Evolutionary conservation across 1,139 yeast species (phyloP), one percentile per base, ranked within the genome.

Genomic region (Blastobotrys proliferans): DNA sequence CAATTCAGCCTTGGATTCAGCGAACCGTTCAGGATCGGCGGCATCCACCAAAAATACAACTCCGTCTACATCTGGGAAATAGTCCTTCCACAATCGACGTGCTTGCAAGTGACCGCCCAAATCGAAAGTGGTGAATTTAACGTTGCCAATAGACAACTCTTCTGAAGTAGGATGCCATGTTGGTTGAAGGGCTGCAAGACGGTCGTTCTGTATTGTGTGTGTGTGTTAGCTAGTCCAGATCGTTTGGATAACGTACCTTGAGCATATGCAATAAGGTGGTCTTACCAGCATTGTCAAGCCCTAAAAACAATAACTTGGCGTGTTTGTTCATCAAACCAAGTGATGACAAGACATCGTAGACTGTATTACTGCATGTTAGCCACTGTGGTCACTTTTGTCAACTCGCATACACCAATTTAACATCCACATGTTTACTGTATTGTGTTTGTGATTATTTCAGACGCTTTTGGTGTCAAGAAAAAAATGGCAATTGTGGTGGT

Each of bases 101-200:
- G 98, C 98, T 70, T 90, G 97, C 65, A 79, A 83, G 73, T 92
- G 98, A 34, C 99, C 99, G 67, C 99, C 99, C 60, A 92, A 76
- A 68, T 92, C 99, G 59, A 92, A 92, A 32, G 98, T 94, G 49
- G 99, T 92, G 76, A 92, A 92, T 67, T 92, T 83, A 52, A 92
- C 95, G 54, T 85, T 83, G 53, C 97, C 98, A 60, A 92, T 92
- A 48, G 97, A 94, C 58, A 92, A 77, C 66, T 92, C 99, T 69
- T 92, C 99, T 19, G 97, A 87, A 27, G 98, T 70, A 30, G 99
- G 99, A 67, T 92, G 99, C 68, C 92, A 80, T 24, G 99, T 92
- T 55, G 98, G 98, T 67, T 88, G 96, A 60, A 92, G 78, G 38
- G 97, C 88, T 46, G 98, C 98, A 69, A 92, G 78, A 70, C 99